Percentiles rank a stretch among this genome's conserved stretches.
Conservation (phyloP, 768 basidiomycete genomes). For the Xerocomellus intermedius region DNA sequence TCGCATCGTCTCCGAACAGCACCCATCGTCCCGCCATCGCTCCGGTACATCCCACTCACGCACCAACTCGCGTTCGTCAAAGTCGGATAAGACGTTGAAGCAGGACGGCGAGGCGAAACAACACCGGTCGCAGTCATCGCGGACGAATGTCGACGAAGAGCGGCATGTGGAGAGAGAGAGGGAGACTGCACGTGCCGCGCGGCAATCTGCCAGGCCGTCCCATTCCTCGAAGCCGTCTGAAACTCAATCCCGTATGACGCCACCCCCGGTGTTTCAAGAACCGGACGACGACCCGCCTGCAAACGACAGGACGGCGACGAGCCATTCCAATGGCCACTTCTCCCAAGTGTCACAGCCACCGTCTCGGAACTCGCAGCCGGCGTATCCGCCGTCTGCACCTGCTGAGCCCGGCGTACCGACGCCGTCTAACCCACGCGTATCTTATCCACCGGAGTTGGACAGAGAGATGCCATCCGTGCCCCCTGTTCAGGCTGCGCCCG, state of each 20-base stretch:
- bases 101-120: conserved; percentile 47
- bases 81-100: conserved; percentile 35
- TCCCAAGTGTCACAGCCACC: conserved; percentile 14
- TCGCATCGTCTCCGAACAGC: conserved; percentile 63
- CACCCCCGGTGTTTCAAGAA: conserved; percentile 30
- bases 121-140: conserved; percentile 47
- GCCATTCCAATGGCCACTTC: conserved; percentile 11
- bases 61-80: conserved; percentile 59
- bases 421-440: conserved; percentile 3
- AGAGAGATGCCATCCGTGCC: conserved; percentile 29
- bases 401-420: conserved; percentile 9
- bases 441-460: conserved; percentile 21
- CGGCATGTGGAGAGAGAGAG: conserved; percentile 37
- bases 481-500: conserved; percentile 27
- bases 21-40: conserved; percentile 34
- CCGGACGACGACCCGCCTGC: conserved; percentile 31
- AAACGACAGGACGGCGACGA: conserved; percentile 2
- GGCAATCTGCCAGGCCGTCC: conserved; percentile 43
- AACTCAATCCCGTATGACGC: conserved; percentile 30
- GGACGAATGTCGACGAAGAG: conserved; percentile 41
- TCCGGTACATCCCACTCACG: conserved; percentile 54
- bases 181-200: conserved; percentile 34
- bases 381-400: conserved; percentile 6
- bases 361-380: conserved; percentile 14
- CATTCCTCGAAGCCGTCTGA: conserved; percentile 37